Percentiles rank a stretch among this genome's conserved stretches.
phyloP scores from a whole-genome alignment of 75 land plant genomes.

The Picea sitchensis region DNA sequence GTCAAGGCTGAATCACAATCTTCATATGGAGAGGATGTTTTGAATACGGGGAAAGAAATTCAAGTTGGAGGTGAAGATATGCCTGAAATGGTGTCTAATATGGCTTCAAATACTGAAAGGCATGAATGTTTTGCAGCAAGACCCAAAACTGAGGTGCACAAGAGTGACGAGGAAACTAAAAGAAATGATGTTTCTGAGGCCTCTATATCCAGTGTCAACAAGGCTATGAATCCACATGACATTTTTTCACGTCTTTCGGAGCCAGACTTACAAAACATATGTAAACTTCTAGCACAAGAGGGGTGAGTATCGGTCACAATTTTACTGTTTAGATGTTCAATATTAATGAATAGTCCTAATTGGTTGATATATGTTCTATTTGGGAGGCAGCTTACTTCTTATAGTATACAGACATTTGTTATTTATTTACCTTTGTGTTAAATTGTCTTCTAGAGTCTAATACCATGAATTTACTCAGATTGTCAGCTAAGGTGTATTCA shows the following conservation, averaged over 20 bases:
- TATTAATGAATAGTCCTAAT: no score
- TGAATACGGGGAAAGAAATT: background rate
- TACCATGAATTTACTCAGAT: slow-evolving; percentile 17
- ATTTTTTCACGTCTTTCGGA: slow-evolving; percentile 26
- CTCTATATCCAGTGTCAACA: slow-evolving; percentile 20
- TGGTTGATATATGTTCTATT: no score
- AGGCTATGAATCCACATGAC: slow-evolving; percentile 13
- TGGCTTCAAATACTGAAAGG: no score
- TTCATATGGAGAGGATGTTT: slow-evolving; percentile 9
- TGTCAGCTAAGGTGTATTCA: slow-evolving; percentile 29
- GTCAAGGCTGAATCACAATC: slow-evolving; percentile 35
- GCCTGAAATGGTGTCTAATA: no score
- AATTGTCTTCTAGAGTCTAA: no score
- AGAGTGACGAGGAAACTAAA: slow-evolving; percentile 13
- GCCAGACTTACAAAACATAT: slow-evolving; percentile 35
- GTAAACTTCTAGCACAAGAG: slow-evolving; percentile 32
- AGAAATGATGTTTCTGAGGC: slow-evolving; percentile 3
- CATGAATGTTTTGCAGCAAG: background rate
- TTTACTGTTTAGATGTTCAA: background rate
- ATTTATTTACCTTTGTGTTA: no score
- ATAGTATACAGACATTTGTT: no score
- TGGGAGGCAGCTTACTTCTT: no score
- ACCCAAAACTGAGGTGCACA: slow-evolving; percentile 13
- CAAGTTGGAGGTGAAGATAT: no score
- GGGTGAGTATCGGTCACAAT: slow-evolving; percentile 1